These are phyloP conservation scores for Trypanosoma avium DNA, from an alignment of 208 protist genomes.

Conservation along the genomic window DNA sequence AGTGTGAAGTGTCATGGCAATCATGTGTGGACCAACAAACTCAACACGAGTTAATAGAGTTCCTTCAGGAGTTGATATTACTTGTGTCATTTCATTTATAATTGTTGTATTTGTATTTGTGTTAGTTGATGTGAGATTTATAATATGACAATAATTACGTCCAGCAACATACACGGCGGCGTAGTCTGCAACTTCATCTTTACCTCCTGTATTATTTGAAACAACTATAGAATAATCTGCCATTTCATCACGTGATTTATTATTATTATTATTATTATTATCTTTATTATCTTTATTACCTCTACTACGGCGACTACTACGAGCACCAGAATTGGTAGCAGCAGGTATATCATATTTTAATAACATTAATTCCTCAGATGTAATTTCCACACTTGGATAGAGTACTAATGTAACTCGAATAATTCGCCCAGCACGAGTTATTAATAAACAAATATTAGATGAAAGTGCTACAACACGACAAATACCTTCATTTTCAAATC, in stretches of 20 bases:
- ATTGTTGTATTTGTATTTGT: background rate
- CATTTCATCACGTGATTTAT: too few relatives aligned
- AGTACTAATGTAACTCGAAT: conserved; percentile 12
- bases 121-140: too few relatives aligned
- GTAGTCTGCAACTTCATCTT: background rate
- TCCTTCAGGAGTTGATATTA: conserved; percentile 13
- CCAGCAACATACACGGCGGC: conserved; percentile 9
- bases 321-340: too few relatives aligned
- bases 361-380: conserved; percentile 10
- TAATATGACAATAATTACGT: conserved; percentile 1
- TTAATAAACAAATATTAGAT: conserved; percentile 17
- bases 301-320: too few relatives aligned
- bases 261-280: background rate
- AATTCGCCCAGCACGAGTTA: conserved; percentile 20
- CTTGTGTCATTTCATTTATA: background rate
- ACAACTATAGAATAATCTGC: too few relatives aligned
- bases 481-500: conserved; percentile 17
- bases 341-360: background rate
- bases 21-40: conserved; percentile 23
- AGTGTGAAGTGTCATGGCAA: conserved; percentile 11
- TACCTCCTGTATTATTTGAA: background rate
- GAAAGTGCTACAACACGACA: conserved; percentile 16
- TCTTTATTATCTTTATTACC: too few relatives aligned
- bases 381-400: background rate
- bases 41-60: conserved; percentile 9